Conservation (phyloP, 768 basidiomycete genomes). For the Kwoniella newhampshirensis region DNA sequence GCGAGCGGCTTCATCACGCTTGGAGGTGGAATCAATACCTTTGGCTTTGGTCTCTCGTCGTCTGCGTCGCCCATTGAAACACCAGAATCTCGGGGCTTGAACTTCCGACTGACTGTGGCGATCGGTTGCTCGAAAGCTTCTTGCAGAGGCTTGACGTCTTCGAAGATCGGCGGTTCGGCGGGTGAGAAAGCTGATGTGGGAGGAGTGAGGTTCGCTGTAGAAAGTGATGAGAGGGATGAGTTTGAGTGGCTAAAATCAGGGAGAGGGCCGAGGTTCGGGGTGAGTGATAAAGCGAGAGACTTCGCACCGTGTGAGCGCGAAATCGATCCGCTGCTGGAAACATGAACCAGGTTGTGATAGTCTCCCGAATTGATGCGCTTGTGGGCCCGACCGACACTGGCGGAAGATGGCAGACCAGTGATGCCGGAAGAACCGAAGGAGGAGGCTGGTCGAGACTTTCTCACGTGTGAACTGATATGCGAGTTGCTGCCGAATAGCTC, state of each 20-base stretch:
- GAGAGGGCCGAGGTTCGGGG: constrained; percentile 26
- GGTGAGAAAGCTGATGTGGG: constrained; percentile 42
- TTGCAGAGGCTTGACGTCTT: constrained; percentile 50
- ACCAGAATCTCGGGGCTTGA: constrained; percentile 51
- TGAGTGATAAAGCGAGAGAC: constrained; percentile 35
- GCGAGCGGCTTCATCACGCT: constrained; percentile 14
- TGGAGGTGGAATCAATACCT: constrained; percentile 11
- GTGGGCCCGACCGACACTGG: constrained; percentile 22
- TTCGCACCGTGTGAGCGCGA: constrained; percentile 50
- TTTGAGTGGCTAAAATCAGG: constrained; percentile 43
- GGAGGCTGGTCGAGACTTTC: constrained; percentile 26
- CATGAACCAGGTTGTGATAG: constrained; percentile 9
- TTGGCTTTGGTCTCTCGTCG: constrained; percentile 13
- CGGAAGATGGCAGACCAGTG: constrained; percentile 9
- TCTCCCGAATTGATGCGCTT: constrained; percentile 40
- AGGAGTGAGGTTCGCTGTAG: constrained; percentile 37
- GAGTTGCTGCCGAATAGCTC: constrained; percentile 35
- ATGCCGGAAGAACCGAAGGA: constrained; percentile 17
- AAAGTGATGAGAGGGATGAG: constrained; percentile 43
- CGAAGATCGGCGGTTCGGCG: constrained; percentile 48
- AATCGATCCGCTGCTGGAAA: constrained; percentile 26
- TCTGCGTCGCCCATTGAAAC: constrained; percentile 38
- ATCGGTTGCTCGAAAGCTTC: constrained; percentile 42
- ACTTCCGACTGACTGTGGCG: constrained; percentile 40
- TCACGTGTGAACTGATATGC: constrained; percentile 10